Conservation (phyloP, 208 protist species). For the Crithidia brevicula region DNA sequence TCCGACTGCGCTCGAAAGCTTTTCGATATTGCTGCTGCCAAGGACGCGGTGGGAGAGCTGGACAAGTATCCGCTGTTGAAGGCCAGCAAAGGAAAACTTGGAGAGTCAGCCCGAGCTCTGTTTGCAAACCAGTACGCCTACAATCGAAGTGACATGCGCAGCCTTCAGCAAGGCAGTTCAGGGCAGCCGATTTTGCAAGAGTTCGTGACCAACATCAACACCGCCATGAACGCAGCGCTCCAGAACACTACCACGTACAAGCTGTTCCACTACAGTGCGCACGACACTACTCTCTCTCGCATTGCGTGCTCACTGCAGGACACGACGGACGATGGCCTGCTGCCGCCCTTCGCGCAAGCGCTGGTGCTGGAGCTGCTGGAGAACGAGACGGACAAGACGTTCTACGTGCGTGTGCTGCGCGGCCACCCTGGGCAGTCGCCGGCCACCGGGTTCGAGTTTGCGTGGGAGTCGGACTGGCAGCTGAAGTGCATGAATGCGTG, state of each 20-base stretch:
- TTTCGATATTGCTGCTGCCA: conserved; percentile 25
- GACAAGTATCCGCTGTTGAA: conserved; percentile 25
- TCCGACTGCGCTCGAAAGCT: conserved; percentile 20
- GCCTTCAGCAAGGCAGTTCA: conserved; percentile 22
- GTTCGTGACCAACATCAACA: conserved; percentile 42
- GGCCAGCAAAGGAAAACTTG: neutral
- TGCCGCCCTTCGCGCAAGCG: conserved; percentile 57
- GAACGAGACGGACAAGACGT: conserved; percentile 23
- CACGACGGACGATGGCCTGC: conserved; percentile 24
- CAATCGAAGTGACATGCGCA: conserved; percentile 23
- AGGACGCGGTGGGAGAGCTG: conserved; percentile 13
- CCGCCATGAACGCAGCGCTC: conserved; percentile 11
- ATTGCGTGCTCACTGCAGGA: conserved; percentile 51
- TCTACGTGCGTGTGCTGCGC: conserved; percentile 59
- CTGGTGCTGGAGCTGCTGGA: conserved; percentile 64
- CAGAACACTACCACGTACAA: conserved; percentile 33
- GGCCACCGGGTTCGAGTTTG: conserved; percentile 35
- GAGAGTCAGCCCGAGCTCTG: neutral
- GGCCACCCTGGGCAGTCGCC: conserved; percentile 45
- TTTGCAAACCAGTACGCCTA: conserved; percentile 20
- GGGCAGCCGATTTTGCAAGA: conserved; percentile 31
- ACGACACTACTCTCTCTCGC: conserved; percentile 48
- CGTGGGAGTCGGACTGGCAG: conserved; percentile 36
- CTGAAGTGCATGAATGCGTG: conserved; percentile 46
- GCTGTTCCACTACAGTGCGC: conserved; percentile 61